Evolutionary conservation across 495 filamentous ascomycete genomes (phyloP).

Genomic region (Hypoxylon trugodes): DNA sequence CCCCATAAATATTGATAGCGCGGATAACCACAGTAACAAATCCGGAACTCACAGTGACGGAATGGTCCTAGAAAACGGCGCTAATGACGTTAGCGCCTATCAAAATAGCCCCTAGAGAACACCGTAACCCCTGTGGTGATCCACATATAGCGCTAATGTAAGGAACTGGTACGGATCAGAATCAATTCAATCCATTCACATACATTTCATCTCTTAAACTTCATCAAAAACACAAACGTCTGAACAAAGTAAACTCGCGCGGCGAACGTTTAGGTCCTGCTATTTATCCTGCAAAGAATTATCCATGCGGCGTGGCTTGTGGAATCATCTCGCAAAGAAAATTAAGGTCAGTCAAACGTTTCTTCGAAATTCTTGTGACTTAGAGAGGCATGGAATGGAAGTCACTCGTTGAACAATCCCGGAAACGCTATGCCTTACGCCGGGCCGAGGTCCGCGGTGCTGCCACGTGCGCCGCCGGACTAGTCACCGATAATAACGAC

Average conservation of each 20-base stretch:
- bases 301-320: not conserved
- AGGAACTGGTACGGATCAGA: constrained; percentile 22
- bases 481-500: not conserved
- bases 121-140: not conserved
- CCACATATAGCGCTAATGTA: constrained; percentile 20
- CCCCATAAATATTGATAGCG: not conserved
- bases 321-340: not conserved
- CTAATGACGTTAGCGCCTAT: constrained; percentile 1
- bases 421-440: not conserved
- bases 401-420: constrained; percentile 3
- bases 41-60: not conserved
- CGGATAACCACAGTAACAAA: constrained; percentile 2
- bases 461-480: constrained; percentile 18
- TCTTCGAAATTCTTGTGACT: not conserved
- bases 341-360: constrained; percentile 7
- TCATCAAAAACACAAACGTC: not conserved
- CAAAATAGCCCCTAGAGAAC: constrained; percentile 7
- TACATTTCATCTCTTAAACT: constrained; percentile 1
- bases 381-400: not conserved
- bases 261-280: not conserved
- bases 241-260: not conserved
- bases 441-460: not conserved
- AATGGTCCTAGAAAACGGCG: too few species aligned
- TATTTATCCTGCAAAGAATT: not conserved
- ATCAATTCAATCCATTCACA: too few species aligned